Conservation (phyloP, 768 basidiomycete species). For the Trametes sanguinea region DNA sequence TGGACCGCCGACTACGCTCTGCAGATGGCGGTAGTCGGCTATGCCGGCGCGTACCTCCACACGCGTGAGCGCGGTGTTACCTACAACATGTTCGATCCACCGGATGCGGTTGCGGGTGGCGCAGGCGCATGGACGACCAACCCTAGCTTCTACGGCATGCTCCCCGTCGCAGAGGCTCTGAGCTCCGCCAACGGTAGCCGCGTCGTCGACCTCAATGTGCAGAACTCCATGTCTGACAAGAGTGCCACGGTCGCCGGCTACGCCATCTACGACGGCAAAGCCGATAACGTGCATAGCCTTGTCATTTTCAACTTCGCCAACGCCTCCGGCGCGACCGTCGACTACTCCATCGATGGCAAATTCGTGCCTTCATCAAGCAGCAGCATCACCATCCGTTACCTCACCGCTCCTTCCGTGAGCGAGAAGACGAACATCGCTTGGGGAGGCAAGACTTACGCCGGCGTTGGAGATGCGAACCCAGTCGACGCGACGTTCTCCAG, state of each 20-base stretch:
- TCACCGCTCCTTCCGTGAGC: slow-evolving; percentile 46
- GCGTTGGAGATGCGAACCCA: slow-evolving; percentile 42
- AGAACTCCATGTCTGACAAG: slow-evolving; percentile 38
- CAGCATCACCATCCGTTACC: slow-evolving; percentile 47
- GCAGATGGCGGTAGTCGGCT: slow-evolving; percentile 52
- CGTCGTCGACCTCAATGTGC: slow-evolving; percentile 49
- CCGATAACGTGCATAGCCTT: slow-evolving; percentile 43
- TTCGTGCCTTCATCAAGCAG: slow-evolving; percentile 30
- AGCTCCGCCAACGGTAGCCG: slow-evolving; percentile 42
- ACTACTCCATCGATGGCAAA: slow-evolving; percentile 44
- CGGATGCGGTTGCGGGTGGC: slow-evolving; percentile 34
- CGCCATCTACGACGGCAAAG: slow-evolving; percentile 57
- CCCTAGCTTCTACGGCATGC: slow-evolving; percentile 51
- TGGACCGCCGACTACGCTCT: slow-evolving; percentile 57
- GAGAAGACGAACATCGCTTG: slow-evolving; percentile 61
- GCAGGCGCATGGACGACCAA: slow-evolving; percentile 48
- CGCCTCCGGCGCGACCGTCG: slow-evolving; percentile 38
- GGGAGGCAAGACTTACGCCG: slow-evolving; percentile 55
- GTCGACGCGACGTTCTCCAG: slow-evolving; percentile 30
- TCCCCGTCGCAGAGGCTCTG: slow-evolving; percentile 49
- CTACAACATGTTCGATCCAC: slow-evolving; percentile 53
- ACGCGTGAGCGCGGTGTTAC: slow-evolving; percentile 54
- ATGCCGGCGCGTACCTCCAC: slow-evolving; percentile 51
- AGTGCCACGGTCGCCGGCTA: slow-evolving; percentile 52
- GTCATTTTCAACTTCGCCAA: slow-evolving; percentile 55